Evolutionary conservation across 805 yeast genomes (phyloP), one percentile per base, ranked within the genome.

Genomic region (Yarrowia sp.): DNA sequence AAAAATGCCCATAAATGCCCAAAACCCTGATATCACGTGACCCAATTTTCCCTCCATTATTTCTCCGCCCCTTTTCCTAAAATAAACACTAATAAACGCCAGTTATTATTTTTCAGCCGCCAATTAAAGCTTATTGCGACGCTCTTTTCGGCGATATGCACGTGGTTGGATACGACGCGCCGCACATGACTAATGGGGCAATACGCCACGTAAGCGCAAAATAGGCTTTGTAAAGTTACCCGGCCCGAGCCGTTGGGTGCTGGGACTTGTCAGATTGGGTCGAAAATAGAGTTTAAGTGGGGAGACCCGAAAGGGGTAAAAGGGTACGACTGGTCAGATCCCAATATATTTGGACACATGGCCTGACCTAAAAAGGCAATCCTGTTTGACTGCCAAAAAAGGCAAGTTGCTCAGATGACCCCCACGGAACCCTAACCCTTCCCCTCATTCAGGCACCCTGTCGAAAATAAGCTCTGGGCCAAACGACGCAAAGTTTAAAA

Each of bases 81-180:
- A 35, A 35, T 11, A 9, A 9, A 9, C 38, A 8, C 38, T 35
- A 11, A 35, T 35, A 35, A 35, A 4, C 38, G 13, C 38, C 13
- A 35, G 3, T 11, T 35, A 35, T 35, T 35, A 35, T 35, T 3
- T 35, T 35, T 7, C 38, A 35, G 13, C 8, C 8, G 13, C 38
- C 38, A 7, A 35, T 35, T 35, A 35, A 35, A 35, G 38, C 38
- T 35, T 35, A 35, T 35, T 35, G 13, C 10, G 13, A 7, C 15
- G 22, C 51, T 31, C 18, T 32, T 11, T 45, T 45, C 51, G 38
- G 38, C 51, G 32, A 32, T 45, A 45, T 48, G 53, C 53, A 48
- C 53, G 53, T 48, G 53, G 38, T 9, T 15, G 53, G 53, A 48
- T 48, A 48, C 53, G 53, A 48, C 53, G 53, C 53, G 53, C 53